These are phyloP conservation scores for Paracamarosporium sp. DNA, from an alignment of 2,329 filamentous ascomycete genomes.

Conservation along the genomic window DNA sequence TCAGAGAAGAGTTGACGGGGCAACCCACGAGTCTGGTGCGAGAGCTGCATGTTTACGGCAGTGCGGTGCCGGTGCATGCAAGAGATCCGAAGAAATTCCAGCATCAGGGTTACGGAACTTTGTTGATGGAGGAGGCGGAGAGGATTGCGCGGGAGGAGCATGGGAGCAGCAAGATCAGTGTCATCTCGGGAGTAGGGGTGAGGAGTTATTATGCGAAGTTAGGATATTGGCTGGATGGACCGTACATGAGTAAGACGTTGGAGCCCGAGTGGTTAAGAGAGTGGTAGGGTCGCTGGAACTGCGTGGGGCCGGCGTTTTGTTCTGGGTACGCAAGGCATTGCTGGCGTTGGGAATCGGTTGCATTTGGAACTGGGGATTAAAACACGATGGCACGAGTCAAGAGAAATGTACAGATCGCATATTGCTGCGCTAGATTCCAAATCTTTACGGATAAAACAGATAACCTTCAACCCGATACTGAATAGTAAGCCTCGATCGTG, in stretches of 20 bases:
- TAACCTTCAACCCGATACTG: background rate
- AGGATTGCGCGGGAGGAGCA: conserved; percentile 94
- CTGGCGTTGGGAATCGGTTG: conserved; percentile 10
- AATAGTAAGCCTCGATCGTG: background rate
- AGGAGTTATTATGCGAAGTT: conserved; percentile 93
- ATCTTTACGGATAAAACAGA: background rate
- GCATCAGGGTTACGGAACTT: conserved; percentile 94
- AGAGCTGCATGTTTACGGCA: conserved; percentile 96
- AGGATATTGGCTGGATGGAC: conserved; percentile 92
- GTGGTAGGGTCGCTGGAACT: conserved; percentile 17
- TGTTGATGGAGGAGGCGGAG: conserved; percentile 98
- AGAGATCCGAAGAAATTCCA: conserved; percentile 96
- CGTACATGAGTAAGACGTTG: conserved; percentile 62
- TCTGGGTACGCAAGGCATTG: conserved; percentile 20
- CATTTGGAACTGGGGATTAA: background rate
- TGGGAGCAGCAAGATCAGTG: conserved; percentile 89
- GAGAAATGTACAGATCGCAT: background rate
- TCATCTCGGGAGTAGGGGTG: conserved; percentile 97
- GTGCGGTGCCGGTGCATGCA: conserved; percentile 95
- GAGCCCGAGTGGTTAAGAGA: conserved; percentile 43
- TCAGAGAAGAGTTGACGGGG: conserved; percentile 81
- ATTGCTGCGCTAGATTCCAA: conserved; percentile 4
- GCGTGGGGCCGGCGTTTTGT: background rate
- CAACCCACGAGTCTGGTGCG: conserved; percentile 92
- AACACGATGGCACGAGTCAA: background rate